phyloP scores from a whole-genome alignment of 2,329 filamentous ascomycete genomes.

The Neopestalotiopsis sp. region DNA sequence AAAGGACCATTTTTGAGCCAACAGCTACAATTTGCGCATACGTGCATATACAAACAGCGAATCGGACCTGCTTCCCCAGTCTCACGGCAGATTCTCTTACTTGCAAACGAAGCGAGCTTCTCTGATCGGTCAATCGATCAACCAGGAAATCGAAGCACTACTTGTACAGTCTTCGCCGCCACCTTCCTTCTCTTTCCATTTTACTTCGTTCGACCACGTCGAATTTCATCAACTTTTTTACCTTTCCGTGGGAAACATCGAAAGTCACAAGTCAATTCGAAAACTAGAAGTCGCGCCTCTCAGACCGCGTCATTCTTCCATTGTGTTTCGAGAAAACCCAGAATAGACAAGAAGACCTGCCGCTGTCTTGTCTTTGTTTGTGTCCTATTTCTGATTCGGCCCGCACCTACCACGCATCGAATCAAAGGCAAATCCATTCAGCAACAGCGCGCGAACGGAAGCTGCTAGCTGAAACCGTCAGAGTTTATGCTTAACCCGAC shows the following conservation, averaged over 20 bases:
- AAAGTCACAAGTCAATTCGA: not conserved
- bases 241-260: not conserved
- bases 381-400: not conserved
- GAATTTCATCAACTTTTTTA: not conserved
- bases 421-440: not conserved
- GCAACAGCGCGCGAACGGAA: slow-evolving; percentile 9
- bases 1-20: slow-evolving; percentile 3
- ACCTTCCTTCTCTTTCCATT: not conserved
- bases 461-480: slow-evolving; percentile 18
- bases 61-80: slow-evolving; percentile 8
- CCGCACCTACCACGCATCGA: not conserved
- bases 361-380: slow-evolving; percentile 7
- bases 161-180: not conserved
- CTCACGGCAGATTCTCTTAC: slow-evolving; percentile 1
- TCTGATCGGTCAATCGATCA: not conserved
- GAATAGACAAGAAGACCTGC: not conserved
- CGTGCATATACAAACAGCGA: slow-evolving; percentile 4
- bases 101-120: slow-evolving; percentile 6
- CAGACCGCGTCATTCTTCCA: not conserved
- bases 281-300: not conserved
- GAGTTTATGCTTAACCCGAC: slow-evolving; percentile 14
- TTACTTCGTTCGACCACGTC: not conserved
- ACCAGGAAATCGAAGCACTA: not conserved
- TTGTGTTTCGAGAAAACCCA: not conserved
- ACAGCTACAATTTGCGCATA: slow-evolving; percentile 6